A percentile compares a stretch with the other conserved stretches of the same genome.
phyloP scores from a whole-genome alignment of 352 stramenopile genomes.

The Hyaloperonospora brassicae region DNA sequence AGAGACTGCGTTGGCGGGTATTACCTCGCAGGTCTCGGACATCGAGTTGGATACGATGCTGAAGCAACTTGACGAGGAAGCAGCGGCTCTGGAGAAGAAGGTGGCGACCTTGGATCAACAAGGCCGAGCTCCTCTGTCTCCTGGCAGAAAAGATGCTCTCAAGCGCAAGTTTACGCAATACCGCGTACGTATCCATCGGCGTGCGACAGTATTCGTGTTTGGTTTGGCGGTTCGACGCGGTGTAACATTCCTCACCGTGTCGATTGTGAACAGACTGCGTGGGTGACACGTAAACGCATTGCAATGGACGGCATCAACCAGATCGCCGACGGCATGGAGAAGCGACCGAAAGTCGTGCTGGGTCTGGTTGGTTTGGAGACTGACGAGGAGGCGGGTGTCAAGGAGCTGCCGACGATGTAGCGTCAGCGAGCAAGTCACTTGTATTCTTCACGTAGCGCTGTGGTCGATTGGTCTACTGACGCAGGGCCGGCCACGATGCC shows the following conservation, averaged over 20 bases:
- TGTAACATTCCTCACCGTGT: not conserved
- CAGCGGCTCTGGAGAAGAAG: slow-evolving; percentile 33
- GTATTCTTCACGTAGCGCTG: not conserved
- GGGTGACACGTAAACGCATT: slow-evolving; percentile 70
- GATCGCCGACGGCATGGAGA: slow-evolving; percentile 78
- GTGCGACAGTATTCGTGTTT: not conserved
- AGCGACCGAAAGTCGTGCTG: slow-evolving; percentile 62
- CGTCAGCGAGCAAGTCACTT: not conserved
- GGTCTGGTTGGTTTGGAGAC: slow-evolving; percentile 57
- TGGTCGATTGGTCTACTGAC: no score
- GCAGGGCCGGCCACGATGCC: no score
- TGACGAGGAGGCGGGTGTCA: slow-evolving; percentile 58
- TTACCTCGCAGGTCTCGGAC: slow-evolving; percentile 63
- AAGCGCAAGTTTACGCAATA: slow-evolving; percentile 64
- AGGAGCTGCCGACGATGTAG: slow-evolving; percentile 68
- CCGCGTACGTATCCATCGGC: slow-evolving; percentile 29
- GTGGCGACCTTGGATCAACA: slow-evolving; percentile 39
- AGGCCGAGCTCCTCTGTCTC: slow-evolving; percentile 35
- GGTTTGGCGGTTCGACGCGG: not conserved
- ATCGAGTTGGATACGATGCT: slow-evolving; percentile 45
- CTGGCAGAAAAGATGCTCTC: slow-evolving; percentile 50
- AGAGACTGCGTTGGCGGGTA: slow-evolving; percentile 33
- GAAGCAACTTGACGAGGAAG: slow-evolving; percentile 38
- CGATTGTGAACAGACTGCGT: slow-evolving; percentile 38
- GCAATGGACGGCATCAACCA: slow-evolving; percentile 71